phyloP scores from a whole-genome alignment of 2,329 filamentous ascomycete genomes.

The Pochonia chlamydosporia region DNA sequence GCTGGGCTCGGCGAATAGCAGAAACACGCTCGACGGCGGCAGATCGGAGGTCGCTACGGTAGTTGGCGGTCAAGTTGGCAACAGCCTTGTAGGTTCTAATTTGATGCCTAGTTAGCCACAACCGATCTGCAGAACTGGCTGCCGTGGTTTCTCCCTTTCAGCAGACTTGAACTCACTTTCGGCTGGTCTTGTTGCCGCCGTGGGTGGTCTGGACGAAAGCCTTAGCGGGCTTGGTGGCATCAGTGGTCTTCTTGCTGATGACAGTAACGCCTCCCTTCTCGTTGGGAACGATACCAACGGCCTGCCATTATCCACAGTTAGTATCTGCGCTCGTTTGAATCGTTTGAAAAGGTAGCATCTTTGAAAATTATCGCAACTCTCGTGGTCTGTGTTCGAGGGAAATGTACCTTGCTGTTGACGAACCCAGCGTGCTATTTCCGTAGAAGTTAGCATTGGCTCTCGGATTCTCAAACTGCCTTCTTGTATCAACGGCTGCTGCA shows the following conservation, averaged over 20 bases:
- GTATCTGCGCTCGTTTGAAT: constrained; percentile 5
- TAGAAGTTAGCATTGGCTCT: constrained; percentile 32
- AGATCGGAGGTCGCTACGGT: constrained; percentile 73
- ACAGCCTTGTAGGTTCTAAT: constrained; percentile 81
- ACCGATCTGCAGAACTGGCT: constrained; percentile 14
- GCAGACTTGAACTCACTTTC: constrained; percentile 48
- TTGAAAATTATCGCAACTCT: neutral
- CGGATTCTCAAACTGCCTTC: neutral
- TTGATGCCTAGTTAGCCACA: neutral
- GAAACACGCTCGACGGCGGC: constrained; percentile 81
- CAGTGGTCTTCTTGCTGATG: constrained; percentile 76
- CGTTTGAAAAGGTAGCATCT: too few species aligned
- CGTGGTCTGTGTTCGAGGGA: neutral
- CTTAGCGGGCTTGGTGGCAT: constrained; percentile 67
- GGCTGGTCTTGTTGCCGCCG: constrained; percentile 65
- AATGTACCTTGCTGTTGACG: constrained; percentile 81
- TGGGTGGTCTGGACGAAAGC: constrained; percentile 61
- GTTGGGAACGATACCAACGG: constrained; percentile 69
- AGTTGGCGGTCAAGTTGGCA: constrained; percentile 78
- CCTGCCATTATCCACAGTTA: constrained; percentile 43
- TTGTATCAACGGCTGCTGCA: neutral
- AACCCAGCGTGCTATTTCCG: constrained; percentile 73
- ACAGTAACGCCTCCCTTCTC: constrained; percentile 78
- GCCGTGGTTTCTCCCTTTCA: neutral
- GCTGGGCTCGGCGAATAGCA: constrained; percentile 76